A percentile compares a stretch with the other conserved stretches of the same genome.
Evolutionary conservation across 306 rosid genomes (phyloP).

Genomic region (Hippophae tibetana): DNA sequence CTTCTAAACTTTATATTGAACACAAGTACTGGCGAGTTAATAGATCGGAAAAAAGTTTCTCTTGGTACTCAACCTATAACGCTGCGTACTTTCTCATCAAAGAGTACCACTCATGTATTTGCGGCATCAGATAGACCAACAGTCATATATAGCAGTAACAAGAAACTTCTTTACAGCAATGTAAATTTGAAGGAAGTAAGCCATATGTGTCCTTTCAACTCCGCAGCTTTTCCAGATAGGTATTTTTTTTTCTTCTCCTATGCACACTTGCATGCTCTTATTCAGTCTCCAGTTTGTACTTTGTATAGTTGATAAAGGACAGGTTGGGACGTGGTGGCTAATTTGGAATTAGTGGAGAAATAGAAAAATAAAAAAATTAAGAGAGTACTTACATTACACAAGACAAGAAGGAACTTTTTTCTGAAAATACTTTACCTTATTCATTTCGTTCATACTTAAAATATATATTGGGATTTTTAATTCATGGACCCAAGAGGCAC

Average conservation of each 20-base stretch:
- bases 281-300: no score
- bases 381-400: no score
- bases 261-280: no score
- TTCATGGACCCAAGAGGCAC: no score
- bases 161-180: conserved; percentile 85
- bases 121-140: conserved; percentile 99
- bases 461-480: no score
- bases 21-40: conserved; percentile 70
- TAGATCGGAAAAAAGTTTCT: conserved; percentile 91
- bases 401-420: no score
- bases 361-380: no score
- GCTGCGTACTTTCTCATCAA: conserved; percentile 91
- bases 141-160: conserved; percentile 95
- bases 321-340: no score
- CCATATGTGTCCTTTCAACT: conserved; percentile 98
- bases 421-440: no score
- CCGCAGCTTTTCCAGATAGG: conserved; percentile 99
- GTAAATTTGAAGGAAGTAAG: conserved; percentile 97
- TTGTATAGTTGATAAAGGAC: no score
- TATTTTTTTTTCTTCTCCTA: conserved; percentile 17
- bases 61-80: conserved; percentile 98
- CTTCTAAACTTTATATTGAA: conserved; percentile 76
- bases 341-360: no score
- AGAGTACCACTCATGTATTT: conserved; percentile 87
- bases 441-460: no score